Percentiles rank a stretch among this genome's conserved stretches.
phyloP scores from a whole-genome alignment of 805 yeast species.

The Suhomyces sp. region DNA sequence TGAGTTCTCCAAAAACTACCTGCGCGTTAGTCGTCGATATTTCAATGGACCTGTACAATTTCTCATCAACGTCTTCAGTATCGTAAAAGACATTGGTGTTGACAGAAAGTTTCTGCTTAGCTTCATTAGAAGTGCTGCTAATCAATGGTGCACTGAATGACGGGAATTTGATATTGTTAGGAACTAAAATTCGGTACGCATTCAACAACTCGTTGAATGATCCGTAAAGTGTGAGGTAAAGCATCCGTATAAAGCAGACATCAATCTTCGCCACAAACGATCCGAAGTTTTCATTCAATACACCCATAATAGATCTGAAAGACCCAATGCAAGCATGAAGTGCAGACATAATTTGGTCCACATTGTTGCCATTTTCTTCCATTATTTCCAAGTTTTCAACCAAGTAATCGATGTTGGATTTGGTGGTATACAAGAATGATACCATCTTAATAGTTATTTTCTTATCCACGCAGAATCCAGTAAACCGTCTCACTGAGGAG shows the following conservation, averaged over 20 bases:
- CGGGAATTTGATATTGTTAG: constrained; percentile 13
- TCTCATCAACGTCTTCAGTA: constrained; percentile 58
- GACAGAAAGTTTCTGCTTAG: constrained; percentile 18
- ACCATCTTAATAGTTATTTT: constrained; percentile 53
- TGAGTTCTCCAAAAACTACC: constrained; percentile 73
- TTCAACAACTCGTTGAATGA: constrained; percentile 66
- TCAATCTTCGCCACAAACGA: constrained; percentile 57
- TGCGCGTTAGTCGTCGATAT: constrained; percentile 68
- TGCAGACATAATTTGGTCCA: constrained; percentile 28
- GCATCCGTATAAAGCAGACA: constrained; percentile 61
- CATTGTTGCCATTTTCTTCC: constrained; percentile 37
- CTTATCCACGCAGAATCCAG: constrained; percentile 57
- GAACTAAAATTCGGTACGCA: constrained; percentile 51
- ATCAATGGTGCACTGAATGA: constrained; percentile 1
- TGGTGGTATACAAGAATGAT: constrained; percentile 48
- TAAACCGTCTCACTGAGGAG: constrained; percentile 53
- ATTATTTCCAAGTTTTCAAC: constrained; percentile 55
- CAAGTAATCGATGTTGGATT: constrained; percentile 53
- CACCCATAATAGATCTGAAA: constrained; percentile 50
- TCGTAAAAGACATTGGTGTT: constrained; percentile 22
- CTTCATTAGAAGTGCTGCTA: background rate
- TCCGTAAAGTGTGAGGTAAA: constrained; percentile 58
- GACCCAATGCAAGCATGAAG: constrained; percentile 38
- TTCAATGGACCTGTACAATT: constrained; percentile 60
- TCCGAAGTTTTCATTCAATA: constrained; percentile 47